Evolutionary conservation across 352 stramenopile species (phyloP).

Genomic region (Elongisporangium anandrum): DNA sequence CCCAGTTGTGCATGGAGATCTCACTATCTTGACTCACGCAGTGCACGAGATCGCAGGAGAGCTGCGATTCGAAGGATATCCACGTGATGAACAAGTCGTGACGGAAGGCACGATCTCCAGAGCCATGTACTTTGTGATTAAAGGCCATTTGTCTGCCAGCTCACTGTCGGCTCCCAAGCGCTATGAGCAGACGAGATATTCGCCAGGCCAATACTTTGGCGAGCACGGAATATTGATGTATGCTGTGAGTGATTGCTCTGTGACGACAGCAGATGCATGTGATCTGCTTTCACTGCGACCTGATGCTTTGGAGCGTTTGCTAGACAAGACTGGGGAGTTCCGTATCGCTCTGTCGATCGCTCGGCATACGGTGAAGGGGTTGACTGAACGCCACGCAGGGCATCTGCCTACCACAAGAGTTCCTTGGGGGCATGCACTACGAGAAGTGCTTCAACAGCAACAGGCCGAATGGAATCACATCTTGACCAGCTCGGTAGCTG

Average conservation of each 20-base stretch:
- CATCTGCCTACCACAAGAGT: not conserved
- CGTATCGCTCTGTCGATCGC: not conserved
- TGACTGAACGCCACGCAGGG: not conserved
- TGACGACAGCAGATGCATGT: conserved; percentile 40
- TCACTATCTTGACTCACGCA: conserved; percentile 4
- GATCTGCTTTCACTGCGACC: conserved; percentile 46
- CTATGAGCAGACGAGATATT: conserved; percentile 15
- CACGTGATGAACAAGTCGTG: conserved; percentile 37
- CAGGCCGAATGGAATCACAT: not conserved
- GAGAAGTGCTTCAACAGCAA: not conserved
- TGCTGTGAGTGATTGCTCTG: conserved; percentile 34
- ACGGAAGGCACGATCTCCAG: conserved; percentile 36
- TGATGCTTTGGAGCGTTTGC: not conserved
- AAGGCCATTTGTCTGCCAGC: conserved; percentile 22
- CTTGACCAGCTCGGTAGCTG: not conserved
- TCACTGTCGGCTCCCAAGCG: conserved; percentile 15
- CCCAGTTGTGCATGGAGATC: conserved; percentile 11
- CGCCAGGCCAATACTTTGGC: conserved; percentile 39
- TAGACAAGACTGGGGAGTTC: not conserved
- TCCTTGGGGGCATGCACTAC: not conserved
- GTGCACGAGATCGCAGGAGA: conserved; percentile 12
- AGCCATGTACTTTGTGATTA: conserved; percentile 60
- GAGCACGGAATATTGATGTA: conserved; percentile 37
- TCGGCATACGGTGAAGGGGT: not conserved
- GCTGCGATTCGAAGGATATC: conserved; percentile 47